A percentile compares a stretch with the other conserved stretches of the same genome.
These are phyloP conservation scores for Geotrichum bryndzae DNA, from an alignment of 1,139 yeast genomes.

Conservation along the genomic window DNA sequence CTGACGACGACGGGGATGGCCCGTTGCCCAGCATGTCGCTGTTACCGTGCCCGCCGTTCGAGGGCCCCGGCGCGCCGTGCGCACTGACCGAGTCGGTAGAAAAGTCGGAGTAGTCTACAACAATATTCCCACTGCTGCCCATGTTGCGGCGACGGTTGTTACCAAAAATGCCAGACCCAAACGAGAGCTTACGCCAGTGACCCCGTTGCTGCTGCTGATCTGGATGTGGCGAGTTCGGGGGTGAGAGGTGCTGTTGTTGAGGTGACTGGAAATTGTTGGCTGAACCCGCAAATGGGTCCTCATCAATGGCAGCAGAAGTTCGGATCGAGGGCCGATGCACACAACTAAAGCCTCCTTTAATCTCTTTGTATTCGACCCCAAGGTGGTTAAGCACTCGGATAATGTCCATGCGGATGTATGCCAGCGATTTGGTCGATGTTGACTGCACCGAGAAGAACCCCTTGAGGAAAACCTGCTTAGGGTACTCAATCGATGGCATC, in stretches of 20 bases:
- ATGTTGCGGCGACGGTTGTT: constrained; percentile 22
- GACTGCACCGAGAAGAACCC: constrained; percentile 95
- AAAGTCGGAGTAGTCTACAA: constrained; percentile 27
- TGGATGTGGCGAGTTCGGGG: constrained; percentile 13
- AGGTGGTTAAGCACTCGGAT: constrained; percentile 69
- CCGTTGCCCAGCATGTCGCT: constrained; percentile 48
- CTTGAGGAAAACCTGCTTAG: constrained; percentile 83
- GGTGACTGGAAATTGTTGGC: constrained; percentile 13
- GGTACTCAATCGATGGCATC: constrained; percentile 93
- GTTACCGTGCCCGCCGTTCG: constrained; percentile 46
- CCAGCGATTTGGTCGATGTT: constrained; percentile 91
- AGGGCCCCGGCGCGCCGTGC: constrained; percentile 34
- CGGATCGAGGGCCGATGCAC: constrained; percentile 52
- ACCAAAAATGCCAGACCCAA: constrained; percentile 31
- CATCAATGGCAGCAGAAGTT: constrained; percentile 30
- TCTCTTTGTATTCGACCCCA: constrained; percentile 81
- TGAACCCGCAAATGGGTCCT: constrained; percentile 20
- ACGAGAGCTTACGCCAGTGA: constrained; percentile 35
- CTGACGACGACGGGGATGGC: constrained; percentile 13
- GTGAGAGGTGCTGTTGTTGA: constrained; percentile 2
- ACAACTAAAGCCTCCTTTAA: constrained; percentile 91
- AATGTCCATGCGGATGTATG: constrained; percentile 80
- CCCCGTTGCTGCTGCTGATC: constrained; percentile 17
- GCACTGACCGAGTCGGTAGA: constrained; percentile 32
- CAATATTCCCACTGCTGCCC: constrained; percentile 26